Percentiles rank a stretch among this genome's conserved stretches.
These are phyloP conservation scores for Dactylellina leptospora DNA, from an alignment of 2,329 filamentous ascomycete species.

Conservation along the genomic window DNA sequence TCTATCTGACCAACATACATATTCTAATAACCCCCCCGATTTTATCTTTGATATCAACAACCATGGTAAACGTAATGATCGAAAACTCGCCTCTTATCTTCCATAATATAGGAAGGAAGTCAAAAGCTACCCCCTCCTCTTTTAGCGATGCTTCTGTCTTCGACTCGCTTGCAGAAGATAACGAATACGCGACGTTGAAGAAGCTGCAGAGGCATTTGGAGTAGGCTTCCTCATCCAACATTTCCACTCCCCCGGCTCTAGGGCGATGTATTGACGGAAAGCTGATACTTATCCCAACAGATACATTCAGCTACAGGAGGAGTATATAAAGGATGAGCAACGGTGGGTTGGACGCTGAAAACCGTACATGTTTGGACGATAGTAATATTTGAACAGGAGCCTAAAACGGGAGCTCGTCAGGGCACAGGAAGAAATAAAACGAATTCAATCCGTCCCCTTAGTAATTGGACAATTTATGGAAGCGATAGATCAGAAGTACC, in stretches of 20 bases:
- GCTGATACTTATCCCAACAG: conserved; percentile 62
- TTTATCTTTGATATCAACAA: neutral
- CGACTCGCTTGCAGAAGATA: conserved; percentile 82
- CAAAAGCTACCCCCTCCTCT: conserved; percentile 31
- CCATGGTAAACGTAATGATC: conserved; percentile 19
- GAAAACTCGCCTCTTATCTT: conserved; percentile 10
- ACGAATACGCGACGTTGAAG: conserved; percentile 93
- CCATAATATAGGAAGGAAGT: conserved; percentile 33
- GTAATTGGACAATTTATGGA: conserved; percentile 99
- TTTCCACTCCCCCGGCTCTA: neutral
- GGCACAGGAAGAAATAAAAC: conserved; percentile 98
- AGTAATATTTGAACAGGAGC: conserved; percentile 69
- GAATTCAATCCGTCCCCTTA: conserved; percentile 96
- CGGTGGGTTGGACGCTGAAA: conserved; percentile 65
- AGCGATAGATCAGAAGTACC: conserved; percentile 97
- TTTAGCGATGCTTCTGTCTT: conserved; percentile 66
- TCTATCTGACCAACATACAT: neutral
- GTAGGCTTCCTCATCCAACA: conserved; percentile 65
- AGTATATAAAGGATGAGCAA: conserved; percentile 99
- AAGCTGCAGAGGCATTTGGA: conserved; percentile 96
- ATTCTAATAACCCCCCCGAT: neutral
- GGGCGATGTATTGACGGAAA: too few relatives aligned
- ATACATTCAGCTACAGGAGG: conserved; percentile 96
- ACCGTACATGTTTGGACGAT: conserved; percentile 49
- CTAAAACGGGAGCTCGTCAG: conserved; percentile 96